These are phyloP conservation scores for Leccinum colubrinum DNA, from an alignment of 1,284 basidiomycete genomes.

Conservation along the genomic window DNA sequence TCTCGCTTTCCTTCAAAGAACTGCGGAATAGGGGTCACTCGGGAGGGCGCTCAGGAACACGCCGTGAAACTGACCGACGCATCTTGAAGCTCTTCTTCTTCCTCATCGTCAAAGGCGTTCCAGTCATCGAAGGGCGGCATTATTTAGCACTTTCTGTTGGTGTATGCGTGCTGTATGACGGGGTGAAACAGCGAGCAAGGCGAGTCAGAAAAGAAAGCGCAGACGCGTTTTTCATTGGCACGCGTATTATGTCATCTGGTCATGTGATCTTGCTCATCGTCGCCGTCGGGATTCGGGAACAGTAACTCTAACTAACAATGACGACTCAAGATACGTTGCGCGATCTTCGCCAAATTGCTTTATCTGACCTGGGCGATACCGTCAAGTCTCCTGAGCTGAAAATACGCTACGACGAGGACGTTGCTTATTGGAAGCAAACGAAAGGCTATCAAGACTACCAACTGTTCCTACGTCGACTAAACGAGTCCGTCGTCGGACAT, in stretches of 20 bases:
- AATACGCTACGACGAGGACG: constrained; percentile 69
- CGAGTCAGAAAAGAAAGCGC: constrained; percentile 3
- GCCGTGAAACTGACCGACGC: constrained; percentile 41
- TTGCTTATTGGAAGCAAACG: constrained; percentile 65
- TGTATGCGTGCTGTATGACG: background rate
- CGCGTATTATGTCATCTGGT: constrained; percentile 26
- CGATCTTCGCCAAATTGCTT: constrained; percentile 43
- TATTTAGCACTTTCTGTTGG: background rate
- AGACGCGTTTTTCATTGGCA: constrained; percentile 1
- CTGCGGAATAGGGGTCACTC: constrained; percentile 39
- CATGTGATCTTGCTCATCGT: constrained; percentile 17
- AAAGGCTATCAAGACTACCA: constrained; percentile 71
- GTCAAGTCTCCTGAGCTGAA: constrained; percentile 40
- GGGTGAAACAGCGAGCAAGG: background rate
- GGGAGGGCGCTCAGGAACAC: background rate
- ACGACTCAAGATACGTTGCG: constrained; percentile 25
- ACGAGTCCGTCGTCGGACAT: constrained; percentile 69
- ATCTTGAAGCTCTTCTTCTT: constrained; percentile 77
- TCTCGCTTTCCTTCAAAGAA: constrained; percentile 74
- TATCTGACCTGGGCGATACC: constrained; percentile 33
- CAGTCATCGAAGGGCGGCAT: constrained; percentile 72
- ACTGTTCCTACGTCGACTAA: constrained; percentile 71
- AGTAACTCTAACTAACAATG: constrained; percentile 13
- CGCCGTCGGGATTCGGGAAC: background rate
- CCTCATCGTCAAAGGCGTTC: constrained; percentile 72